Base-by-base conservation (phyloP, 2,329 filamentous ascomycete genomes). In the Diaporthe nobilis region DNA sequence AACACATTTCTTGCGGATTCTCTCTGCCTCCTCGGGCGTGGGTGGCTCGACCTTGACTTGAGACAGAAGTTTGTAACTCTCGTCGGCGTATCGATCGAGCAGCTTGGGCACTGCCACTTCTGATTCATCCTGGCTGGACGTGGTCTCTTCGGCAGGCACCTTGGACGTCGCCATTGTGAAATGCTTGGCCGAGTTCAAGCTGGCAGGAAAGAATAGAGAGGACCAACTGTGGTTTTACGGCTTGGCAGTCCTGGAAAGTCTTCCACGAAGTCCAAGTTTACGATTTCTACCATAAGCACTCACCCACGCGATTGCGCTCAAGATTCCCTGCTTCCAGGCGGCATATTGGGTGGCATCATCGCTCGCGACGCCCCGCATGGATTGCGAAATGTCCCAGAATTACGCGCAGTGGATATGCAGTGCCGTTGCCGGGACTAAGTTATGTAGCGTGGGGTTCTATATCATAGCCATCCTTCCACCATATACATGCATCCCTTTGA, bases 31-130 rank as follows among this genome's bases (percentile, higher is more conserved):
- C 49, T 76, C 82, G 2, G 80, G 78, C 0, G 81, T 85, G 9
- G 85, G 83, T 7, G 84, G 83, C 8, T 82, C 77, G 22, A 85
- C 84, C 28, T 84, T 80, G 47, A 85, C 79, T 53, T 83, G 82
- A 3, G 81, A 82, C 60, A 85, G 85, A 10, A 86, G 81, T 74
- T 84, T 86, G 77, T 85, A 86, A 72, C 85, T 86, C 76, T 86
- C 85, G 67, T 86, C 84, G 2, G 84, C 85, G 71, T 82, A 85
- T 28, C 81, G 82, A 55, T 83, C 83, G 0, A 83, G 80, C 1
- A 86, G 78, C 71, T 83, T 85, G 13, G 79, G 83, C 15, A 67
- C 63, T 13, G 37, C 71, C 10, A 17, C 28, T 20, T 34, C 25
- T 22, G 44, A 53, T 49, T n/a, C 63, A 20, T 76, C 47, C 4